Evolutionary conservation across 305 asterid species (phyloP).

Genomic region (Fraxinus greggii): DNA sequence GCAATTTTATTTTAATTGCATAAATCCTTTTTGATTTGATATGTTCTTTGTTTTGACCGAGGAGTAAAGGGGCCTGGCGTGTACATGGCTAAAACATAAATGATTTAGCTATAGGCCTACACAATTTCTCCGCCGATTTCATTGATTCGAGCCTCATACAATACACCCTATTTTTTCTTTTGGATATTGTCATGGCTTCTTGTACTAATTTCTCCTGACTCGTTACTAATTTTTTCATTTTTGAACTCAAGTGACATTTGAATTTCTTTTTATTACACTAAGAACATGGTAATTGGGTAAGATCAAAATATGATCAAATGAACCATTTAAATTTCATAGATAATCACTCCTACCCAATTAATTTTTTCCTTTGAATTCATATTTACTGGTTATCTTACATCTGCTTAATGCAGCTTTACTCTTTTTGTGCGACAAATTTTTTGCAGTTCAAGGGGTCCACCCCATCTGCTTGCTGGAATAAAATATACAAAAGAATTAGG

Average conservation of each 20-base stretch:
- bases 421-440: slow-evolving; percentile 11
- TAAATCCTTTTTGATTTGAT: slow-evolving; percentile 10
- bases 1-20: slow-evolving; percentile 1
- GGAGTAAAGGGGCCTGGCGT: not conserved
- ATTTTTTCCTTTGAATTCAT: not conserved
- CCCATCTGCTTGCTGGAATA: slow-evolving; percentile 89
- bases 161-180: not conserved
- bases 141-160: not conserved
- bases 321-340: not conserved
- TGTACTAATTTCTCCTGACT: not conserved
- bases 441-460: slow-evolving; percentile 49
- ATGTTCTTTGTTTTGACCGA: not conserved
- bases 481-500: slow-evolving; percentile 69
- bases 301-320: not conserved
- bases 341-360: not conserved
- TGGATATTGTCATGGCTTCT: not conserved
- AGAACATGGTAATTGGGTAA: not conserved
- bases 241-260: not conserved
- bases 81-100: not conserved
- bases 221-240: not conserved
- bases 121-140: not conserved
- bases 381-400: slow-evolving; percentile 9
- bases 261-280: not conserved
- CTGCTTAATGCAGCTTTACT: slow-evolving; percentile 9
- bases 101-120: not conserved